phyloP scores from a whole-genome alignment of 345 rosid genomes.

The Carallia pectinifolia region DNA sequence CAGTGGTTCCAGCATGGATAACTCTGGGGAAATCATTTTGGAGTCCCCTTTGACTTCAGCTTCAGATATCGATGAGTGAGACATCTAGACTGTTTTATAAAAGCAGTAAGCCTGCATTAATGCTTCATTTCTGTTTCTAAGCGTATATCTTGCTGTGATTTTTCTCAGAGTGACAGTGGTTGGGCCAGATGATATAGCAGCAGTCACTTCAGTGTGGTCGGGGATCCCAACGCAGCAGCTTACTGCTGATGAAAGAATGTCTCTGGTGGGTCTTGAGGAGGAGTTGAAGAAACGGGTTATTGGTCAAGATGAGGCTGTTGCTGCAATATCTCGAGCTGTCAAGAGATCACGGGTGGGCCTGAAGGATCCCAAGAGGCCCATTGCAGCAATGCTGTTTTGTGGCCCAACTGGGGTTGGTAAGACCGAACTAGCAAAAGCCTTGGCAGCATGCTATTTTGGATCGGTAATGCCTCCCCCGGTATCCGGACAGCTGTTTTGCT shows the following conservation, averaged over 20 bases:
- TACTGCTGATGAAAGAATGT: constrained; percentile 84
- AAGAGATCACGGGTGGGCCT: constrained; percentile 91
- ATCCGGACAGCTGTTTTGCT: background rate
- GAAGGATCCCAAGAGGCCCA: constrained; percentile 88
- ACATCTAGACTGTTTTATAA: constrained; percentile 21
- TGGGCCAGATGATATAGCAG: constrained; percentile 94
- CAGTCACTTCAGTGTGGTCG: constrained; percentile 90
- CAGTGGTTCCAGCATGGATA: constrained; percentile 39
- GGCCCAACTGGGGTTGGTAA: constrained; percentile 99
- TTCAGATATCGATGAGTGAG: constrained; percentile 62
- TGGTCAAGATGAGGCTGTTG: constrained; percentile 97
- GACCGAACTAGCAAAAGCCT: constrained; percentile 88
- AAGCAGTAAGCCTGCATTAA: constrained; percentile 7
- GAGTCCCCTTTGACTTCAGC: constrained; percentile 56
- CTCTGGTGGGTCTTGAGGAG: constrained; percentile 76
- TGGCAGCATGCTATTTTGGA: constrained; percentile 84
- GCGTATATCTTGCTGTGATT: constrained; percentile 21
- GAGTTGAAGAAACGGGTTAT: constrained; percentile 72
- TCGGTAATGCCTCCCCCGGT: constrained; percentile 54
- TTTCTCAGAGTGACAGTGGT: constrained; percentile 64
- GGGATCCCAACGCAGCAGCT: constrained; percentile 97
- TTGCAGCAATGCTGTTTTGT: constrained; percentile 94
- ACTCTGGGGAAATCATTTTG: constrained; percentile 40
- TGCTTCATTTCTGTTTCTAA: constrained; percentile 3
- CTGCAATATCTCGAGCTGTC: constrained; percentile 91